Evolutionary conservation across 345 rosid genomes (phyloP), one percentile per base, ranked within the genome.

Genomic region (Boechera retrofracta): DNA sequence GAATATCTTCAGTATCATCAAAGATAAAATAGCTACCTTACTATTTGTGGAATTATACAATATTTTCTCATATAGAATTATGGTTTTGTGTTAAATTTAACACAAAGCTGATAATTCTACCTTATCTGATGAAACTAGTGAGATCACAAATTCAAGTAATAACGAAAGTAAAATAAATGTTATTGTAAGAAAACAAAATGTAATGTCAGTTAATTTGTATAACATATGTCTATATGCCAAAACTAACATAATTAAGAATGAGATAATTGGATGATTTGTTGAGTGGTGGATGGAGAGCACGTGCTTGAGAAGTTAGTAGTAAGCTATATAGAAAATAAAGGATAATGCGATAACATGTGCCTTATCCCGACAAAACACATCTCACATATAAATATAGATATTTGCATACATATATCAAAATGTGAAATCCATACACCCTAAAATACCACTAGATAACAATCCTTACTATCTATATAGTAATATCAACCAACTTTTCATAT

Each of bases 281-380:
- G 78, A 44, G 60, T 60, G 70, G 38, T 67, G 74, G 67, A 73
- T 79, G 78, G 82, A 73, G 26, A 41, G 82, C 82, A 79, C 82
- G 82, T 79, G 82, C 70, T 73, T 73, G 39, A 52, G 42, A 73
- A 73, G 82, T 73, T 79, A 79, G 65, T 67, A 78, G 58, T 73
- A 73, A 79, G 66, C 74, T 78, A 4, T 72, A 8, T 42, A 32
- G 64, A 67, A 77, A 73, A 66, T 73, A 59, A 61, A 67, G 82
- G 82, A 73, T 79, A 79, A 73, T 79, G 70, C 74, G 74, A 52
- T 67, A 73, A 79, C 82, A 79, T 79, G 82, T 67, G 82, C 82
- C 64, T 78, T 44, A 67, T 67, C 69, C 82, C 74, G 82, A 79
- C 82, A 79, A 79, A 73, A 69, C 69, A 79, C 77, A 67, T 73